These are phyloP conservation scores for Inga laurina DNA, from an alignment of 306 rosid species.

Conservation along the genomic window DNA sequence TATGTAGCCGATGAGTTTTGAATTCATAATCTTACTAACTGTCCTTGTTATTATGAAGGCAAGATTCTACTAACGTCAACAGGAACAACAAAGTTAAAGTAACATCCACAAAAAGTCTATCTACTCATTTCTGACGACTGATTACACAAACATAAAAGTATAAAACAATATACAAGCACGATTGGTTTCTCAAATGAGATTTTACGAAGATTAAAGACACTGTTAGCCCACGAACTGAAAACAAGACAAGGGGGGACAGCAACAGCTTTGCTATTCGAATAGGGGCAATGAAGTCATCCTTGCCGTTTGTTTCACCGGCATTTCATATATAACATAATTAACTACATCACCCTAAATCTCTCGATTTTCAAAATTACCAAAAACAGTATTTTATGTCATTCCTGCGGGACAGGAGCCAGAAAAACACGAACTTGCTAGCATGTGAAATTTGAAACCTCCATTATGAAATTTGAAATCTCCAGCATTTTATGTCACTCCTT, in stretches of 20 bases:
- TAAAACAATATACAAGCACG: background rate
- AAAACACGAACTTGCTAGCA: constrained; percentile 8
- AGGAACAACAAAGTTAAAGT: constrained; percentile 3
- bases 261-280: background rate
- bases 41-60: background rate
- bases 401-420: background rate
- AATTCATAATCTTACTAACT: constrained; percentile 9
- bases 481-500: background rate
- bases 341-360: constrained; percentile 5
- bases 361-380: constrained; percentile 12
- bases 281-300: background rate
- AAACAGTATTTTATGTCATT: constrained; percentile 2
- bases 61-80: background rate
- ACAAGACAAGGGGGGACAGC: background rate
- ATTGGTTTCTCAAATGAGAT: background rate
- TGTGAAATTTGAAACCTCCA: background rate
- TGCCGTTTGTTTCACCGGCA: constrained; percentile 7
- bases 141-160: background rate
- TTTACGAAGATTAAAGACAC: background rate
- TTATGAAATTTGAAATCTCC: background rate
- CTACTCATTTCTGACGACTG: background rate
- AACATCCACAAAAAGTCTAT: background rate
- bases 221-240: background rate
- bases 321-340: background rate
- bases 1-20: constrained; percentile 14